phyloP scores from a whole-genome alignment of 495 filamentous ascomycete species.

The Podospora pseudocomata region DNA sequence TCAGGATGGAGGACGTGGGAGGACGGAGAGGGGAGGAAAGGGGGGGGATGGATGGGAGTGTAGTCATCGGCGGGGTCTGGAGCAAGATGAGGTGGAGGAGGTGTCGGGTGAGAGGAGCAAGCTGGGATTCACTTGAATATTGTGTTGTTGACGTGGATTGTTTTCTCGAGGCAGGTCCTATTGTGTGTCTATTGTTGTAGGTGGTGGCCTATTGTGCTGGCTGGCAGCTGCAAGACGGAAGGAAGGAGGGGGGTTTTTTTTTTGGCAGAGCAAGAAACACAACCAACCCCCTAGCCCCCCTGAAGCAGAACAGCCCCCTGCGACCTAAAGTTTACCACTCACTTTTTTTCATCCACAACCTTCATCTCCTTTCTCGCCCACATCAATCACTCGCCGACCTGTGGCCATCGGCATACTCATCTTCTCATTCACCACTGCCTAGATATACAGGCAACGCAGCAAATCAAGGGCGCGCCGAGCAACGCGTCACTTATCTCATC shows the following conservation, averaged over 20 bases:
- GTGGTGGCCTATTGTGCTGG: too few species aligned
- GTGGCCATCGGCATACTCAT: not conserved
- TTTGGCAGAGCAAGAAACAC: conserved; percentile 3
- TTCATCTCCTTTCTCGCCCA: not conserved
- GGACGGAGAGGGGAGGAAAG: too few species aligned
- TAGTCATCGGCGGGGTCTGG: not conserved
- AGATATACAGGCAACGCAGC: not conserved
- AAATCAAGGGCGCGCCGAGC: not conserved
- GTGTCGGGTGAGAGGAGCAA: too few species aligned
- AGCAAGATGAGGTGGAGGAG: not conserved
- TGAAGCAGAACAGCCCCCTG: not conserved
- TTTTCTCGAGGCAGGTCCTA: not conserved
- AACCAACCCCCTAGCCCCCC: not conserved
- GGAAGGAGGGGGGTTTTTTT: not conserved
- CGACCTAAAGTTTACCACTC: conserved; percentile 5
- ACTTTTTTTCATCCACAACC: not conserved
- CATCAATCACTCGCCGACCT: not conserved
- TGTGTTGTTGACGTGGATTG: not conserved
- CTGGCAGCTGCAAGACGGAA: not conserved
- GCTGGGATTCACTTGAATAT: not conserved
- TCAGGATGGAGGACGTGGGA: not conserved
- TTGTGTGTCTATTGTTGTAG: not conserved
- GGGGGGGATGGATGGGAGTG: not conserved
- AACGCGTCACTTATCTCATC: conserved; percentile 6
- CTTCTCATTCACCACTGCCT: not conserved